phyloP scores from a whole-genome alignment of 768 basidiomycete genomes.

The Lactarius evosmus region DNA sequence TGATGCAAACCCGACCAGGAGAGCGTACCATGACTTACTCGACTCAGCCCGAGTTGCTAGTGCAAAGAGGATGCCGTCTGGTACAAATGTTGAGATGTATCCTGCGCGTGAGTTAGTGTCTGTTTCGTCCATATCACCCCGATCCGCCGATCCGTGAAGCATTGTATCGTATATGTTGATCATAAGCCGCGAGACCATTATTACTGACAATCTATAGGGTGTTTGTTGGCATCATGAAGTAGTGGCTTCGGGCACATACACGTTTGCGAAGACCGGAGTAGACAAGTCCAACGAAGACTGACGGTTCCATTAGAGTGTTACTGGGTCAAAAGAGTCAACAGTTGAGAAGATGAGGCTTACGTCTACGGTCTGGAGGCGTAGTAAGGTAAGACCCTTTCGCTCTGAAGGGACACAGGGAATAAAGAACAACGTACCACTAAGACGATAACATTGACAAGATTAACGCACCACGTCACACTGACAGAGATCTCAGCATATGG shows the following conservation, averaged over 20 bases:
- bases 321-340: neutral
- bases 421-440: conserved; percentile 12
- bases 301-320: neutral
- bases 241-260: conserved; percentile 8
- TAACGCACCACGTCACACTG: conserved; percentile 20
- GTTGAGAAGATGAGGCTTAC: conserved; percentile 5
- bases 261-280: conserved; percentile 14
- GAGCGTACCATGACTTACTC: neutral
- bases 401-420: neutral
- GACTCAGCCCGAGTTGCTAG: neutral
- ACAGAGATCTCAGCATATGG: neutral
- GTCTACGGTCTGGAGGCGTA: neutral
- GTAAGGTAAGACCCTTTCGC: neutral
- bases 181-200: conserved; percentile 25
- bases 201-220: conserved; percentile 11
- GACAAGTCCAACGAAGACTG: neutral
- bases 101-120: neutral
- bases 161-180: conserved; percentile 21
- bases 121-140: neutral
- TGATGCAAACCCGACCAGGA: neutral
- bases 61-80: neutral
- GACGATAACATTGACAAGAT: conserved; percentile 18
- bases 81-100: conserved; percentile 11
- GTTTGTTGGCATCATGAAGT: neutral
- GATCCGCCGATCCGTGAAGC: neutral